phyloP scores from a whole-genome alignment of 495 filamentous ascomycete genomes.

The Parachaetomium inaequale region DNA sequence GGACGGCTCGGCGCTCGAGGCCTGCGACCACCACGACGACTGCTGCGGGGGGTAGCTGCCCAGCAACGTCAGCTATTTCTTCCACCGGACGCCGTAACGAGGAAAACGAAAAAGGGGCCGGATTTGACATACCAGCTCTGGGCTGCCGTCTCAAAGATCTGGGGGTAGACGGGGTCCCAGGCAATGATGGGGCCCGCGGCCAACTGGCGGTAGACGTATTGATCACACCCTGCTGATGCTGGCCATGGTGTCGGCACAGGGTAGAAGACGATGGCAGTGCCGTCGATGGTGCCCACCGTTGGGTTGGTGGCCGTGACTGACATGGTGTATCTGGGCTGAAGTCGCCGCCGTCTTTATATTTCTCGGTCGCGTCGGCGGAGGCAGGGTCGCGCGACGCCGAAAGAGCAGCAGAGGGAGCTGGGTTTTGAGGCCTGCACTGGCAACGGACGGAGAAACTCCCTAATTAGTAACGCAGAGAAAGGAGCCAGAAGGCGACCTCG shows the following conservation, averaged over 20 bases:
- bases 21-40: neutral
- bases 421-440: too few species aligned
- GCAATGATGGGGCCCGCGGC: neutral
- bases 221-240: neutral
- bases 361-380: neutral
- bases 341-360: too few species aligned
- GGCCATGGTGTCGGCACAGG: neutral
- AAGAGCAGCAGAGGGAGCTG: too few species aligned
- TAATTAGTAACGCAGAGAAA: too few species aligned
- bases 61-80: too few species aligned
- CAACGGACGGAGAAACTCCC: too few species aligned
- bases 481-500: too few species aligned
- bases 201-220: neutral
- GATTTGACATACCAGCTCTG: too few species aligned
- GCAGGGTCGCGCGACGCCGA: too few species aligned
- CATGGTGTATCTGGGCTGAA: neutral
- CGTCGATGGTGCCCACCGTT: neutral
- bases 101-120: too few species aligned
- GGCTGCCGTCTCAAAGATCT: neutral
- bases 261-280: neutral
- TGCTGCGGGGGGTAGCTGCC: neutral
- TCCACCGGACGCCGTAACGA: too few species aligned
- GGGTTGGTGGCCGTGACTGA: neutral
- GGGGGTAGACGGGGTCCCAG: neutral
- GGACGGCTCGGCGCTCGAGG: neutral